These are phyloP conservation scores for Colletotrichum spaethianum DNA, from an alignment of 2,329 filamentous ascomycete species.

Conservation along the genomic window DNA sequence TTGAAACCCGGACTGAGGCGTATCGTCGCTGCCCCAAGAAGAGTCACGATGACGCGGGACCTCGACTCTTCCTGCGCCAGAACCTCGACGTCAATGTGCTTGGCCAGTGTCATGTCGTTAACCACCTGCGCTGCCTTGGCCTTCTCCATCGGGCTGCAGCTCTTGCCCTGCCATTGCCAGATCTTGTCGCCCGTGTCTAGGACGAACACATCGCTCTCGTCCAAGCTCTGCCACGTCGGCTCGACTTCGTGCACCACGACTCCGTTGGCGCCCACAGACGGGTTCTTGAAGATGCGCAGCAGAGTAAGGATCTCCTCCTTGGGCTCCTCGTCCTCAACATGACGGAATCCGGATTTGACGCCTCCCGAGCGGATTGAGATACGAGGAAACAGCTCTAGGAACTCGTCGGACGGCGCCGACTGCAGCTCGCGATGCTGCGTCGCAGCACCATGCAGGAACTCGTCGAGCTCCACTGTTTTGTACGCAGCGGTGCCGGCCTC, in stretches of 20 bases:
- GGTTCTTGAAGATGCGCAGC: constrained; percentile 75
- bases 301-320: constrained; percentile 64
- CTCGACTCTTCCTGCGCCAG: constrained; percentile 72
- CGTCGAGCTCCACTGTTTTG: constrained; percentile 79
- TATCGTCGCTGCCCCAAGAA: constrained; percentile 66
- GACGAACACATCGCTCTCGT: constrained; percentile 77
- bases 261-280: constrained; percentile 59
- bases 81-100: constrained; percentile 76
- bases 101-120: constrained; percentile 74
- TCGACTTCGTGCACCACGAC: constrained; percentile 76
- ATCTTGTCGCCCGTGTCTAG: constrained; percentile 75
- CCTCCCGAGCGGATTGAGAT: constrained; percentile 74
- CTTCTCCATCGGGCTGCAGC: constrained; percentile 78
- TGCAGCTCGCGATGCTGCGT: constrained; percentile 78
- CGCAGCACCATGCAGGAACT: constrained; percentile 73
- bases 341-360: constrained; percentile 73
- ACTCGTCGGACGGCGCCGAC: constrained; percentile 69
- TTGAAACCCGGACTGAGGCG: constrained; percentile 56
- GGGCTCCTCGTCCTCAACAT: constrained; percentile 66
- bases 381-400: constrained; percentile 72
- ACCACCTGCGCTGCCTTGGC: constrained; percentile 78
- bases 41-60: constrained; percentile 67
- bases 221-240: constrained; percentile 72
- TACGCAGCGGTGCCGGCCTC: constrained; percentile 79
- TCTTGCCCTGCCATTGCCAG: constrained; percentile 78